phyloP scores from a whole-genome alignment of 192 early-diverging fungal genomes.

The Backusella australiensis region DNA sequence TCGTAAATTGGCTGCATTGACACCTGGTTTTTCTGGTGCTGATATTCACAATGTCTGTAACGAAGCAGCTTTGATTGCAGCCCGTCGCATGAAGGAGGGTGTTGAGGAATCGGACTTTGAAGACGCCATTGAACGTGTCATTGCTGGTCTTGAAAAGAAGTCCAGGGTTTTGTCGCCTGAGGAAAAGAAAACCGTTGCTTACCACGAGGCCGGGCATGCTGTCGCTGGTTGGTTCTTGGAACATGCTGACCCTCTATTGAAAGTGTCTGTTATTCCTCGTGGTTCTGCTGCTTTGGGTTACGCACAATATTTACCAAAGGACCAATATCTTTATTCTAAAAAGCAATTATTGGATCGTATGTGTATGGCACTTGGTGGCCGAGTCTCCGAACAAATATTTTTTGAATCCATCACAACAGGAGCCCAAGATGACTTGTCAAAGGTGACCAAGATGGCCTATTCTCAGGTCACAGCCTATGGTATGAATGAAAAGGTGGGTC shows the following conservation, averaged over 20 bases:
- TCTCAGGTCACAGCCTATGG: conserved; percentile 92
- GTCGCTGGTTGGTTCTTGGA: conserved; percentile 97
- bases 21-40: conserved; percentile 97
- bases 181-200: conserved; percentile 98
- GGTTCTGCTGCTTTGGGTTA: conserved; percentile 96
- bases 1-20: conserved; percentile 89
- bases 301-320: conserved; percentile 98
- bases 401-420: conserved; percentile 94
- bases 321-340: conserved; percentile 93
- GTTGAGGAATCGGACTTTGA: conserved; percentile 94
- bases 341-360: conserved; percentile 89
- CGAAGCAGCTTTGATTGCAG: conserved; percentile 97
- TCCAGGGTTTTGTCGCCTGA: conserved; percentile 90
- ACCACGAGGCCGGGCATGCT: conserved; percentile 99
- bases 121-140: conserved; percentile 96
- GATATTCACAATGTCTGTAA: conserved; percentile 99
- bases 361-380: conserved; percentile 86
- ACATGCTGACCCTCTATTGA: conserved; percentile 93
- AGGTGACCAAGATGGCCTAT: conserved; percentile 97
- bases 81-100: conserved; percentile 71
- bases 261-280: conserved; percentile 98
- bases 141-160: conserved; percentile 98
- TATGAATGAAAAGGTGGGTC: conserved; percentile 88
- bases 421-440: conserved; percentile 94
- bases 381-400: conserved; percentile 89